Conservation (phyloP, 306 rosid species). For the Alnus rubra region DNA sequence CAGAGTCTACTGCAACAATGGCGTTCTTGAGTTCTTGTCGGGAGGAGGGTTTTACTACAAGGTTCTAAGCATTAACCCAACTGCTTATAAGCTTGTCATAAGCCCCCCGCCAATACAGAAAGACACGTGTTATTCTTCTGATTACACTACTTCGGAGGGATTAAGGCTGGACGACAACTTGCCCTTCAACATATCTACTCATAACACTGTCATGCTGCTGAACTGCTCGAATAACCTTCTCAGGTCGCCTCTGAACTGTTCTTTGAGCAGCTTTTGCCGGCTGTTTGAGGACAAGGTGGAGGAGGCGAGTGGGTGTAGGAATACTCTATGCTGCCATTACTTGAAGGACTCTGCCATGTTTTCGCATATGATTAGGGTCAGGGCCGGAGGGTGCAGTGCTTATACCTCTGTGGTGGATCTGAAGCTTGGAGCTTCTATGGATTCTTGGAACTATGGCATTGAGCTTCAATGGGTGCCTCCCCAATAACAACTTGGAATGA, state of each 20-base stretch:
- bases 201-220: constrained; percentile 70
- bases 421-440: constrained; percentile 42
- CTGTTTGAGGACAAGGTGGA: constrained; percentile 50
- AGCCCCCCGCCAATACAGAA: constrained; percentile 49
- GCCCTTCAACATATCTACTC: constrained; percentile 74
- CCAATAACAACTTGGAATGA: too few species aligned
- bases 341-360: constrained; percentile 86
- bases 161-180: constrained; percentile 50
- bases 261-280: constrained; percentile 65
- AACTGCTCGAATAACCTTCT: constrained; percentile 60
- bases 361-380: constrained; percentile 58
- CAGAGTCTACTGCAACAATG: constrained; percentile 58
- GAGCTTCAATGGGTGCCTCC: constrained; percentile 79
- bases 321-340: constrained; percentile 73
- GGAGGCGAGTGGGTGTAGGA: constrained; percentile 53
- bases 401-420: constrained; percentile 67
- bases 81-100: constrained; percentile 49
- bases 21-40: constrained; percentile 61
- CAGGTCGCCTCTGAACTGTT: constrained; percentile 73
- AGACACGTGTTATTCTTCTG: constrained; percentile 61
- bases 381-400: constrained; percentile 78
- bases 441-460: constrained; percentile 79
- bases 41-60: constrained; percentile 55
- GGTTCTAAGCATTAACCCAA: constrained; percentile 57
- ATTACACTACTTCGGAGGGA: constrained; percentile 48